phyloP scores from a whole-genome alignment of 495 filamentous ascomycete species.

The Hypomontagnella monticulosa region DNA sequence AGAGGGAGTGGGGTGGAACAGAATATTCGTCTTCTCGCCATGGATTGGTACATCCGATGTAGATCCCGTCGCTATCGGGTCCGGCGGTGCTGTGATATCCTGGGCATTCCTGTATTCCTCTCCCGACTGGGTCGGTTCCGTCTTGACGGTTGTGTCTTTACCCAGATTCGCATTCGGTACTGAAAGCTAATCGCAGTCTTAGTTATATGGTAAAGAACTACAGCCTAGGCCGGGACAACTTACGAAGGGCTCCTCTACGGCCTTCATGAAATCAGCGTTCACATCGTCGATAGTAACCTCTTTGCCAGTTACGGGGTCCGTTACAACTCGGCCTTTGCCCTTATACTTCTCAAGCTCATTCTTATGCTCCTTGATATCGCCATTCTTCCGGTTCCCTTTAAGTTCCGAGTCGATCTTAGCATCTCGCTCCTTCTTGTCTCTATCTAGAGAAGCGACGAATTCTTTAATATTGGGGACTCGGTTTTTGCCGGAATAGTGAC shows the following conservation, averaged over 20 bases:
- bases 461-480: slow-evolving; percentile 87
- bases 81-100: slow-evolving; percentile 90
- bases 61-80: slow-evolving; percentile 78
- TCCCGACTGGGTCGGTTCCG: slow-evolving; percentile 63
- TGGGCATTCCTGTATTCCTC: slow-evolving; percentile 84
- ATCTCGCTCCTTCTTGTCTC: slow-evolving; percentile 80
- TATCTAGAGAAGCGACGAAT: slow-evolving; percentile 81
- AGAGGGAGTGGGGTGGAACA: slow-evolving; percentile 93
- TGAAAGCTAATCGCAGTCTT: slow-evolving; percentile 64
- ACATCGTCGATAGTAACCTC: slow-evolving; percentile 90
- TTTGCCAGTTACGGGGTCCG: slow-evolving; percentile 86
- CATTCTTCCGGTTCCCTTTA: slow-evolving; percentile 48
- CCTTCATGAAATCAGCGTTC: slow-evolving; percentile 71
- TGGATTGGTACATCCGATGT: slow-evolving; percentile 95
- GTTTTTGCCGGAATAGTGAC: slow-evolving; percentile 73
- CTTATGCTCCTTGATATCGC: slow-evolving; percentile 50
- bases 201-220: not conserved
- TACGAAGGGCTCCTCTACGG: slow-evolving; percentile 75
- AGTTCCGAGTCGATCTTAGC: slow-evolving; percentile 67
- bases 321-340: slow-evolving; percentile 70
- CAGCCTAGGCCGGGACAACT: slow-evolving; percentile 15
- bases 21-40: slow-evolving; percentile 93
- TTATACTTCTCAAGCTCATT: slow-evolving; percentile 53
- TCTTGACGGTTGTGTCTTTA: slow-evolving; percentile 73
- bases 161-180: slow-evolving; percentile 89